These are phyloP conservation scores for Salvia sclarea DNA, from an alignment of 305 asterid genomes.

Conservation along the genomic window DNA sequence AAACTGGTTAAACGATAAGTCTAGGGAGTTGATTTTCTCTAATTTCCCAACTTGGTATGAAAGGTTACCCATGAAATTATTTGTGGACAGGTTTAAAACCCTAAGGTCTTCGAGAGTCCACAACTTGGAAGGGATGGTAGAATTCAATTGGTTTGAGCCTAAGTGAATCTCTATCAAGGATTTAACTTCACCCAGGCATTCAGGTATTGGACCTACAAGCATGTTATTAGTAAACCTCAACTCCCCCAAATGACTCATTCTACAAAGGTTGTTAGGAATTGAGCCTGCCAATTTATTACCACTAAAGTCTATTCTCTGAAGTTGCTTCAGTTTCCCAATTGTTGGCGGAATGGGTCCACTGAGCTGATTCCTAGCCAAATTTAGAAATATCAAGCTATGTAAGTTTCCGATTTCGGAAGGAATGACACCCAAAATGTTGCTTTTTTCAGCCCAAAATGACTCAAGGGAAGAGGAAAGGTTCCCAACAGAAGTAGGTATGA, in stretches of 20 bases:
- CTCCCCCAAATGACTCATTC: constrained; percentile 7
- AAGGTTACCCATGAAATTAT: constrained; percentile 30
- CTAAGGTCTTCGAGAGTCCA: constrained; percentile 31
- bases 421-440: too few relatives aligned
- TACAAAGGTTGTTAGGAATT: constrained; percentile 30
- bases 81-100: constrained; percentile 26
- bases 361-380: not conserved
- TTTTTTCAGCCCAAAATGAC: too few relatives aligned
- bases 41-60: constrained; percentile 24
- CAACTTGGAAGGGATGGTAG: constrained; percentile 28
- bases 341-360: constrained; percentile 35
- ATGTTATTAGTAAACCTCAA: constrained; percentile 14
- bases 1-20: too few relatives aligned
- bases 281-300: constrained; percentile 17
- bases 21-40: not conserved
- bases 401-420: too few relatives aligned
- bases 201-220: constrained; percentile 32
- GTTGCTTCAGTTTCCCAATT: constrained; percentile 30
- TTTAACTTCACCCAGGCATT: constrained; percentile 27
- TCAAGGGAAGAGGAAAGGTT: constrained; percentile 32
- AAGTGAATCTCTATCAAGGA: constrained; percentile 15
- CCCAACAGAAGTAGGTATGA: constrained; percentile 36
- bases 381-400: too few relatives aligned
- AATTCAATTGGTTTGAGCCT: constrained; percentile 24
- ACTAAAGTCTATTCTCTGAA: not conserved